Evolutionary conservation across 805 yeast species (phyloP), one percentile per base, ranked within the genome.

Genomic region (Lipomyces sp.): DNA sequence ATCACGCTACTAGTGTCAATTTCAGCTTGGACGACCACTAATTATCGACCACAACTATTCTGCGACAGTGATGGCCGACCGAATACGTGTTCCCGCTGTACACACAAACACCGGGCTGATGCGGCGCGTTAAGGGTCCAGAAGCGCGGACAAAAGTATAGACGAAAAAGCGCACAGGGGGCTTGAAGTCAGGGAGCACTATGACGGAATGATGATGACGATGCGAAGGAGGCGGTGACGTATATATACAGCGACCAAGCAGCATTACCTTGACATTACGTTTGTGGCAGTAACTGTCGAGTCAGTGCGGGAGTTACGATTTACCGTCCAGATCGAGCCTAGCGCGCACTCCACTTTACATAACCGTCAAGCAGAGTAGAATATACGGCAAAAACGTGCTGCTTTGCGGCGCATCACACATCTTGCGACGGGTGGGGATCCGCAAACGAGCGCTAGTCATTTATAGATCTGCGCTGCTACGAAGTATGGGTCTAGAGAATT

Each of bases 181-280:
- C 15, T 3, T 10, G 13, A 37, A 13, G 3, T 18, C n/a, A 34
- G 18, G 63, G 42, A 51, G 62, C 62, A 33, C 62, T 48, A 63
- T 59, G 63, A 63, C 45, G 62, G 64, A 61, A 64, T 60, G 64
- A 60, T 60, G 64, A 60, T 62, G 64, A 64, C 62, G 64, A 34
- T 34, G 58, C 34, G 57, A 35, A 32, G 56, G 60, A 37, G 63
- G 62, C 61, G 57, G 67, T 64, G 67, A 64, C 67, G 67, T 64
- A 64, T 51, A 53, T 59, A 51, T 51, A 51, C 34, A 24, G 54
- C 54, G 15, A 5, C 15, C 8, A 33, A 3, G 15, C n/a, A 5
- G 15, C 34, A 18, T 7, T 4, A 1, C 24, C n/a, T 24, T 24
- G 54, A 7, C 4, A 24, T 24, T 51, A 51, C 34, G 54, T 8